These are phyloP conservation scores for Boletus sp. DNA, from an alignment of 768 basidiomycete species.

Conservation along the genomic window DNA sequence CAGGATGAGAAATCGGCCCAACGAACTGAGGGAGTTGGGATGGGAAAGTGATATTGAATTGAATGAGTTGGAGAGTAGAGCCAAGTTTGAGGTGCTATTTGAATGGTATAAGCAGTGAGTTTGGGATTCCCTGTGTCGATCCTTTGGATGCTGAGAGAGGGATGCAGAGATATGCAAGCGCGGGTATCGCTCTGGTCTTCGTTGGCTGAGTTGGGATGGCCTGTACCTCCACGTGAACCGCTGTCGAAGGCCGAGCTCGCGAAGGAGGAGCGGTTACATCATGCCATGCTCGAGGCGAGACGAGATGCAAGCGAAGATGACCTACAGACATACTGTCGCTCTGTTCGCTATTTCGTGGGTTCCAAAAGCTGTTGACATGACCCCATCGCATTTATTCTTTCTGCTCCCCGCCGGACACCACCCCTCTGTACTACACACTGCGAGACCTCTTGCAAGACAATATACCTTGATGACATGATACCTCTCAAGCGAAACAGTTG, in stretches of 20 bases:
- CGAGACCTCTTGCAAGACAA: slow-evolving; percentile 14
- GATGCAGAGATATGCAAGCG: slow-evolving; percentile 58
- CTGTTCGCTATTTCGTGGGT: slow-evolving; percentile 59
- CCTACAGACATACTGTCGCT: slow-evolving; percentile 50
- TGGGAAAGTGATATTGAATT: slow-evolving; percentile 70
- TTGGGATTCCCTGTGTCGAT: background rate
- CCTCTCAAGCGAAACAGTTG: slow-evolving; percentile 6
- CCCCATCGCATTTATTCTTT: background rate
- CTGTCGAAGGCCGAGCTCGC: slow-evolving; percentile 67
- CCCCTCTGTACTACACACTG: background rate
- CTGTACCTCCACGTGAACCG: slow-evolving; percentile 56
- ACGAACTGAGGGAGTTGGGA: slow-evolving; percentile 54
- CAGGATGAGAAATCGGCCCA: slow-evolving; percentile 53
- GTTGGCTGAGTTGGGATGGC: slow-evolving; percentile 54
- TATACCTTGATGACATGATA: slow-evolving; percentile 27
- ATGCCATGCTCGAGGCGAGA: slow-evolving; percentile 58
- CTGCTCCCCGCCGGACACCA: background rate
- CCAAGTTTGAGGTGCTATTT: slow-evolving; percentile 56
- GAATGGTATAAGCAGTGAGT: slow-evolving; percentile 56
- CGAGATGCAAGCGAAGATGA: slow-evolving; percentile 51
- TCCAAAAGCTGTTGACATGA: slow-evolving; percentile 40
- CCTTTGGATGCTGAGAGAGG: background rate
- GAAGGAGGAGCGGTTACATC: slow-evolving; percentile 60
- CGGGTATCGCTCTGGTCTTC: slow-evolving; percentile 66
- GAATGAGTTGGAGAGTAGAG: slow-evolving; percentile 51